Evolutionary conservation across 257 asterid species (phyloP).

Genomic region (Lavandula angustifolia): DNA sequence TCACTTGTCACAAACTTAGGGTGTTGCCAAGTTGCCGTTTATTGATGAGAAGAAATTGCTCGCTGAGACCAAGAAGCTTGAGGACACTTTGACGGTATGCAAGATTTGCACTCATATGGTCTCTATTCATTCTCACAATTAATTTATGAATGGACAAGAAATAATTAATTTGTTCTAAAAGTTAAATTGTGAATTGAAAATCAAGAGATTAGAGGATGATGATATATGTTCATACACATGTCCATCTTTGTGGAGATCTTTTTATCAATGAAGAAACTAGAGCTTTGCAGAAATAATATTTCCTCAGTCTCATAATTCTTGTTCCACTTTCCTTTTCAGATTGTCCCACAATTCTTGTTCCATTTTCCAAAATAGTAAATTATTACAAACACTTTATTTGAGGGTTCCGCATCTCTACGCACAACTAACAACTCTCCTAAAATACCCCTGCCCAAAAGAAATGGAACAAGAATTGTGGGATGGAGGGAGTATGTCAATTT

Average conservation of each 20-base stretch:
- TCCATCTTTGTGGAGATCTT: conserved; percentile 5
- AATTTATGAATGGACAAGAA: conserved; percentile 9
- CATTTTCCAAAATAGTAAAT: too few species aligned
- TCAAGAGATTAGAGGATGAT: background rate
- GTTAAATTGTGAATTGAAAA: conserved; percentile 5
- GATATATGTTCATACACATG: background rate
- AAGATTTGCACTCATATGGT: conserved; percentile 18
- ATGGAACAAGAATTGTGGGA: too few species aligned
- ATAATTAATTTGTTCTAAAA: background rate
- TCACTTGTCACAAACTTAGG: conserved; percentile 51
- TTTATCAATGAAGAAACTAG: background rate
- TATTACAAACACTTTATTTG: too few species aligned
- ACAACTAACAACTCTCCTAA: too few species aligned
- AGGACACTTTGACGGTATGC: conserved; percentile 85
- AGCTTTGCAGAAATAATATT: background rate
- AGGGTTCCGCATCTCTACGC: too few species aligned
- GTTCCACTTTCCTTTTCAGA: too few species aligned
- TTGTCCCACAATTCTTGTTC: too few species aligned
- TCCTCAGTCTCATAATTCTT: too few species aligned
- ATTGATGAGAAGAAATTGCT: conserved; percentile 92
- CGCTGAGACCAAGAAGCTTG: conserved; percentile 77
- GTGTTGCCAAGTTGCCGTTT: conserved; percentile 90
- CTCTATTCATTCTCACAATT: conserved; percentile 4
- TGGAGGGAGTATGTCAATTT: background rate
- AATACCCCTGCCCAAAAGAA: too few species aligned